Evolutionary conservation across 2,329 filamentous ascomycete genomes (phyloP), one percentile per base, ranked within the genome.

Genomic region (Sphaerulina vaccinii): DNA sequence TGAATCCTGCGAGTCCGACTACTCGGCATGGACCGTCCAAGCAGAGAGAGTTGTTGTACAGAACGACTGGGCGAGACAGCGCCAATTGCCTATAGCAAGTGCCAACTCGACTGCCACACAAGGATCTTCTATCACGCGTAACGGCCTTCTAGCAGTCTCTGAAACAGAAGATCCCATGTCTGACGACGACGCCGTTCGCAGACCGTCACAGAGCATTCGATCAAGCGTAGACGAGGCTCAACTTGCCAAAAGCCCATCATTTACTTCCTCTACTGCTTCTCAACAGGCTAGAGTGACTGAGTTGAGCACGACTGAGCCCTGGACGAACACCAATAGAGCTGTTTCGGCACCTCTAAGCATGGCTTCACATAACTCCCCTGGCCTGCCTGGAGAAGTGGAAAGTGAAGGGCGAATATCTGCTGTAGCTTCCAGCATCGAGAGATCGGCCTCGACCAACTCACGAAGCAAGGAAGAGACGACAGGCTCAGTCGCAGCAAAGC

Each of bases 11-110:
- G 93, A 99, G 68, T 75, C 79, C 9, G 81, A 85, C 23, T 96
- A 92, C 69, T 82, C 84, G 6, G 80, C 84, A 19, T 99, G 93
- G 93, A 83, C 85, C 37, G 84, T 86, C 41, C 79, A 85, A 41
- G 90, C 88, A 24, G 89, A 95, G 65, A 79, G 79, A 54, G 85
- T 81, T 62, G 79, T 91, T n/a, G 76, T 85, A 43, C 83, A 88
- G 59, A 79, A 82, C 18, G 83, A 91, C 32, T 65, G 65, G 62
- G 55, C 52, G 5, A 32, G 43, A 16, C 19, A 40, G 21, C 50
- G 16, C 18, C 7, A 18, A 10, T 40, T 36, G 23, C 32, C 35
- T 8, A 19, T 18, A 36, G 32, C 29, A 24, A 10, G 27, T 10
- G 35, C n/a, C 11, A 23, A 29, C 35, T 21, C 9, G 21, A 18